Evolutionary conservation across 2,329 filamentous ascomycete genomes (phyloP).

Genomic region (Penicillium sp.): DNA sequence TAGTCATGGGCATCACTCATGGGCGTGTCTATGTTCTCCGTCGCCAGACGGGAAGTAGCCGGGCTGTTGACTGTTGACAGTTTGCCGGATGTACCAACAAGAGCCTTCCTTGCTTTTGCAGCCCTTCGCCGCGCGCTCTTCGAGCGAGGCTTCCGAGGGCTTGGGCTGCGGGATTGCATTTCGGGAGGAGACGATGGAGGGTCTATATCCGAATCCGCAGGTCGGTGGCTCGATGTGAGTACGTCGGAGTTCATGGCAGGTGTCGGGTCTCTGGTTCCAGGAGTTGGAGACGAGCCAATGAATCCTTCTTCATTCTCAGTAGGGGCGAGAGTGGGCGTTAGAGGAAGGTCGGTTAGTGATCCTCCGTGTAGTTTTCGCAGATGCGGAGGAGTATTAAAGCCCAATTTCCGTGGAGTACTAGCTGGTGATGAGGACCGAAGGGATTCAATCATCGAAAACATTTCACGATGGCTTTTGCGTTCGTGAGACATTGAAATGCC

Average conservation of each 20-base stretch:
- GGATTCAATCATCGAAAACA: conserved; percentile 65
- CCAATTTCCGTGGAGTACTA: conserved; percentile 27
- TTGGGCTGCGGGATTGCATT: conserved; percentile 22
- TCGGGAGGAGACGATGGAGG: conserved; percentile 39
- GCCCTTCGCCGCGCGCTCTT: conserved; percentile 12
- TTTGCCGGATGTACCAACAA: not conserved
- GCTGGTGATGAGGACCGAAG: conserved; percentile 52
- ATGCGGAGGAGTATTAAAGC: conserved; percentile 30
- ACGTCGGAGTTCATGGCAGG: conserved; percentile 28
- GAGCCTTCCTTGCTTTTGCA: conserved; percentile 15
- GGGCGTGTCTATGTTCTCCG: conserved; percentile 3
- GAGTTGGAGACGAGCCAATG: conserved; percentile 53
- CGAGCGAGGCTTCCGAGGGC: conserved; percentile 14
- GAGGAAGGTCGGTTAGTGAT: conserved; percentile 28
- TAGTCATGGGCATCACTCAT: conserved; percentile 8
- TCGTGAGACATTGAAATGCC: conserved; percentile 62
- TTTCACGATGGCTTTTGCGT: conserved; percentile 65
- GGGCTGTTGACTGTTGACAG: conserved; percentile 11
- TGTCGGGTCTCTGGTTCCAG: conserved; percentile 38
- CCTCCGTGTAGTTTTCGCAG: conserved; percentile 26
- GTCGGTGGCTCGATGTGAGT: not conserved
- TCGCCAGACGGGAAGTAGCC: not conserved
- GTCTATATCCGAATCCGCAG: conserved; percentile 17
- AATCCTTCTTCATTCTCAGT: conserved; percentile 46
- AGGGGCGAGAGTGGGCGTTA: conserved; percentile 45